Base-by-base conservation (phyloP, 176 grass and related monocot genomes). In the Musa schizocarpa region DNA sequence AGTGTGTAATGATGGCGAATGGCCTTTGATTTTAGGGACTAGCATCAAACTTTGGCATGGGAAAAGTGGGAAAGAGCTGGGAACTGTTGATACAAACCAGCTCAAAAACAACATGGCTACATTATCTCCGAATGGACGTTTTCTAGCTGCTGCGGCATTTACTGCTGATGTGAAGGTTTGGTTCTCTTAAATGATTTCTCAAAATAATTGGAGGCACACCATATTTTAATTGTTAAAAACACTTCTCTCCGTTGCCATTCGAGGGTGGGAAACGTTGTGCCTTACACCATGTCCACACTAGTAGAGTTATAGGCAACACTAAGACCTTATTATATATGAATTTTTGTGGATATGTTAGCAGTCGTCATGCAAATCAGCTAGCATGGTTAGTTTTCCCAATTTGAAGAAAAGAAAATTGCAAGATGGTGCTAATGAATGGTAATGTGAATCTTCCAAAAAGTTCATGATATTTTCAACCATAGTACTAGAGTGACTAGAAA, bases 61-160 rank as follows among this genome's bases (percentile, higher is more conserved):
- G 19, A 99, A 94, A 85, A 92, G 80, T 77, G 95, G 95, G 50
- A 99, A 94, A 76, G 86, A 91, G 64, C 77, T 99, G 52, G 95
- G 90, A 87, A 75, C 81, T 58, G 91, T 94, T 79, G 91, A 99
- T 52, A 88, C 95, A 27, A 99, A 92, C 80, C 95, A 99, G 66
- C 80, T 99, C 48, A 99, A 98, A 85, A 99, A 99, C 68, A 99
- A 99, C 75, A 99, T 99, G 95, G 90, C 88, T 92, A 68, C 80
- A 63, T 83, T 94, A 85, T 99, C 95, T 13, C 86, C 88, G 77
- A 99, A 99, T 84, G 95, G 90, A 1, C 91, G 88, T 72, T 94
- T 94, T 82, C 85, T 99, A 87, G 91, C 91, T 86, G 95, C 95
- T 49, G 90, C 95, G 68, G 95, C 95, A 74, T 99, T 99, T 81